Evolutionary conservation across 2,329 filamentous ascomycete species (phyloP).

Genomic region (Cadophora sp.): DNA sequence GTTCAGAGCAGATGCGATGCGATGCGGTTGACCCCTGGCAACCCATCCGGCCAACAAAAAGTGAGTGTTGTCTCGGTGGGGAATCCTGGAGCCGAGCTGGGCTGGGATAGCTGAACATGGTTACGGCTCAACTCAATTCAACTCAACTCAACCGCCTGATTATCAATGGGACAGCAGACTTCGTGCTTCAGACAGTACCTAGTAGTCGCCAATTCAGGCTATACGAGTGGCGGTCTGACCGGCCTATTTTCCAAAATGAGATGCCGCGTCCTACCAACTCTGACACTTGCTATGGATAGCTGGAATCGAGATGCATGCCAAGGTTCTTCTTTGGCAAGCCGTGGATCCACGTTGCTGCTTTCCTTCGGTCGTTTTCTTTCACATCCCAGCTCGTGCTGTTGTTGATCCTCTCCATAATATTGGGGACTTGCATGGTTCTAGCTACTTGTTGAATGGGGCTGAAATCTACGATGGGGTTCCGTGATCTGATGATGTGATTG

Average conservation of each 20-base stretch:
- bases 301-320: constrained; percentile 10
- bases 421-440: constrained; percentile 13
- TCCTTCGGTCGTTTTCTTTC: background rate
- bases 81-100: background rate
- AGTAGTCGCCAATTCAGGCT: constrained; percentile 1
- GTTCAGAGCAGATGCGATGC: background rate
- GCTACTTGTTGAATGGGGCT: constrained; percentile 5
- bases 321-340: constrained; percentile 9
- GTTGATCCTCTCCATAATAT: constrained; percentile 4
- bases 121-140: constrained; percentile 12
- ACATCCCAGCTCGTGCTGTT: background rate
- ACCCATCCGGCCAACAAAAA: background rate
- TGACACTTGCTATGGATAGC: background rate
- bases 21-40: constrained; percentile 5
- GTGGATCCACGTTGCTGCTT: constrained; percentile 17
- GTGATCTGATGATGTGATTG: constrained; percentile 16
- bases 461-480: background rate
- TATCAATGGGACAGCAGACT: constrained; percentile 5
- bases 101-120: constrained; percentile 3
- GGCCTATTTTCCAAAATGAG: constrained; percentile 12
- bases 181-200: background rate
- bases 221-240: constrained; percentile 20
- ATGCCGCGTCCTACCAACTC: constrained; percentile 11
- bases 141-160: constrained; percentile 9
- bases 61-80: no score